Evolutionary conservation across 345 rosid species (phyloP), one percentile per base, ranked within the genome.

Genomic region (Citrus cavaleriei): DNA sequence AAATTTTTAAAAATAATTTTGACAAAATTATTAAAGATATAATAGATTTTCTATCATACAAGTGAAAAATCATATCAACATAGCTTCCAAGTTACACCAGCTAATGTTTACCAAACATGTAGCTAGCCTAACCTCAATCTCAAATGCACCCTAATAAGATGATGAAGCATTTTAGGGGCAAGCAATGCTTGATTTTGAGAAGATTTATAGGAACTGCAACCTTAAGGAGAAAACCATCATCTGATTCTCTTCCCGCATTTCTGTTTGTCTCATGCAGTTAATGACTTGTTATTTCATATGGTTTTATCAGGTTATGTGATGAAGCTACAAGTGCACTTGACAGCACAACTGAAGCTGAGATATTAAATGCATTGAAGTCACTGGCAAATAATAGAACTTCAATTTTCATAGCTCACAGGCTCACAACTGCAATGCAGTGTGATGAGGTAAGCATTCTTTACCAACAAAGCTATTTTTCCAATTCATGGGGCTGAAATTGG

Each of bases 251-350:
- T 49, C 30, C 16, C 2, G 6, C 18, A 2, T 38, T 42, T 42
- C 16, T 35, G 1, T 28, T 34, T 81, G n/a, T 40, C 22, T 30
- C 32, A 22, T 54, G 19, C 22, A 1, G 6, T 66, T 24, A 32
- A 22, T 72, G 42, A 73, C 61, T 7, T 72, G 19, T 37, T 27
- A 37, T 57, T 58, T 68, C 58, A 24, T 63, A 34, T 60, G 75
- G 38, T 35, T 34, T 86, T 78, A 40, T 70, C 89, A 94, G 98
- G 95, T 77, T 97, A 76, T 97, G 99, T 82, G 99, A 97, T 84
- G 99, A 94, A 87, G 99, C 98, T 80, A 94, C 99, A 1, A 94
- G 98, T 90, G 98, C 99, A 30, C 91, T 97, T 70, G 99, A 97
- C 83, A 97, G 98, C 88, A 94, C 99, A 27, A 97, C 99, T 19